Evolutionary conservation across 2,329 filamentous ascomycete species (phyloP), one percentile per base, ranked within the genome.

Genomic region (Ceratocystis cacaofunesta): DNA sequence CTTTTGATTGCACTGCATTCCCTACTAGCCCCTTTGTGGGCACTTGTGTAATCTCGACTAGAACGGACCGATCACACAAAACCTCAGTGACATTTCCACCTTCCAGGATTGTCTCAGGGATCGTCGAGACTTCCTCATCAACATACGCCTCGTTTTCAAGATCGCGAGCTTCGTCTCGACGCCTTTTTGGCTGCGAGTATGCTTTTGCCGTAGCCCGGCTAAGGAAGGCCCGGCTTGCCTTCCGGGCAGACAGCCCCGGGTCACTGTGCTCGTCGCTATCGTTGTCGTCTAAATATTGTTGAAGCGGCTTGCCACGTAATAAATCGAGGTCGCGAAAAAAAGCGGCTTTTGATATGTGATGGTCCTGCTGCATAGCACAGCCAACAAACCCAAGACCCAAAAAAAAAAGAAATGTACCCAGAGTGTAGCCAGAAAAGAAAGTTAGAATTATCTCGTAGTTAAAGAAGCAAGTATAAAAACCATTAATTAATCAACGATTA

Each of bases 211-310:
- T 25, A 3, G 28, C 22, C 22, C 15, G 15, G 17, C 36, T n/a
- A 44, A 65, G 61, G 55, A 65, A 65, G 6, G 41, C 52, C 0
- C 55, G 44, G 6, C 64, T 65, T 32, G 22, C 44, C 12, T 44
- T 30, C 17, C 57, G 64, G 15, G 48, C 41, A 10, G 64, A 65
- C 2, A 36, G 15, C 17, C 30, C 55, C 5, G 52, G 43, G 19
- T 65, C 55, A 22, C 64, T 65, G 10, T 65, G 43, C 7, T 60
- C 57, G 7, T 65, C 64, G 8, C 55, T 61, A 1, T 65, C 64
- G n/a, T 46, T 50, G 2, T 15, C 63, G n/a, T 48, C 22, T 22
- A 58, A 6, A 19, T 32, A 61, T 28, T 30, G 19, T 2, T 15
- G 12, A 17, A 48, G 41, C 17, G 63, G 52, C 15, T 60, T 30